Evolutionary conservation across 345 rosid species (phyloP).

Genomic region (Xanthoceras sorbifolium): DNA sequence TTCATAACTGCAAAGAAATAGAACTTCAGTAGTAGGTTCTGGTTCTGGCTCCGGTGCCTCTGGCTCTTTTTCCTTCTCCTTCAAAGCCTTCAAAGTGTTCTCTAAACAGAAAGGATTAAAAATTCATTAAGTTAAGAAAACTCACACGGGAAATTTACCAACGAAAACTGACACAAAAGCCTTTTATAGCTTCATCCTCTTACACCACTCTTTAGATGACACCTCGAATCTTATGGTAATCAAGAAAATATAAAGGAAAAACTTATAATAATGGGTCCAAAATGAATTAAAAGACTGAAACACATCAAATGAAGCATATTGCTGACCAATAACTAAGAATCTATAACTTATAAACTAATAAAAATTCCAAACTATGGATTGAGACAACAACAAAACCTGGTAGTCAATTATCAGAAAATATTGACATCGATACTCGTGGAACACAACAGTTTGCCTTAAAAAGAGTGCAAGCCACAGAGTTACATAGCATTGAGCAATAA

Average conservation of each 20-base stretch:
- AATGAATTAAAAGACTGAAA: not conserved
- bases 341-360: not conserved
- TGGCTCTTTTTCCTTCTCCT: constrained; percentile 70
- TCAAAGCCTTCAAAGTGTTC: constrained; percentile 62
- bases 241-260: not conserved
- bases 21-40: constrained; percentile 94
- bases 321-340: not conserved
- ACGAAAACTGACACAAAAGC: not conserved
- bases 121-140: not conserved
- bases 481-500: not conserved
- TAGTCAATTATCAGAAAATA: not conserved
- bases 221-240: not conserved
- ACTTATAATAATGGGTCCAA: not conserved
- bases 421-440: not conserved
- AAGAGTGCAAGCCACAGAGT: not conserved
- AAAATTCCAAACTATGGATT: not conserved
- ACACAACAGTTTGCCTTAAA: not conserved
- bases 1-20: constrained; percentile 92
- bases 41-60: constrained; percentile 82
- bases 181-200: not conserved
- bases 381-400: not conserved
- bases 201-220: constrained; percentile 1
- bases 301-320: not conserved
- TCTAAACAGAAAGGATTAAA: constrained; percentile 34
- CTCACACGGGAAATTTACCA: not conserved